Base-by-base conservation (phyloP, 2,329 filamentous ascomycete species). In the Pyrenophora tritici-repentis region DNA sequence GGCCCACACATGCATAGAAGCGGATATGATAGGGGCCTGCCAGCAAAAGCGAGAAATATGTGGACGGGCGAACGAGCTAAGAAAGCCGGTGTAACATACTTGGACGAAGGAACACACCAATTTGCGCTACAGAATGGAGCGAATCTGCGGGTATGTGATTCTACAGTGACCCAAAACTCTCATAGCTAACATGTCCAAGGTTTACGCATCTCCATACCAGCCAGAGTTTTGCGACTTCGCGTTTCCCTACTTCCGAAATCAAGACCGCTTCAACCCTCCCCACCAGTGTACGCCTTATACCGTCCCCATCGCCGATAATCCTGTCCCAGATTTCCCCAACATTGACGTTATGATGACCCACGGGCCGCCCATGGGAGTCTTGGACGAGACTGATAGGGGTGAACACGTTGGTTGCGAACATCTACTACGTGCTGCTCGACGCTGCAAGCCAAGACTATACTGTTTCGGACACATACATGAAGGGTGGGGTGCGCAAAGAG, bases 401-500 rank as follows among this genome's bases (percentile, higher is more conserved):
- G 63, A 72, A 18, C 61, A 71, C 16, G 82, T 81, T 1, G 85
- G 85, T 0, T 86, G 84, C 66, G 71, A 77, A 39, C 77, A 81
- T 60, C 71, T 87, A 1, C 73, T 82, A 1, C 70, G 73, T 1
- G 84, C 84, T 0, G 70, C 81, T 1, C 68, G 74, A 44, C 74
- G 82, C 5, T 78, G 77, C 8, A 74, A 73, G 42, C 85, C 85
- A 0, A 66, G 71, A 3, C 42, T 87, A n/a, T 81, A 86, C 63
- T 82, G 82, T 55, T 87, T 86, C 62, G 84, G 84, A 0, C 84
- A 86, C 70, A 85, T 86, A 14, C 83, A 86, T 61, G 81, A 83
- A 61, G 81, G 73, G 0, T 74, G 69, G 69, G 71, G 72, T 13
- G 71, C 68, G 8, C 62, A 68, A 55, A 68, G 61, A 26, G 68